Evolutionary conservation across 2,329 filamentous ascomycete species (phyloP), one percentile per base, ranked within the genome.

Genomic region (Westerdykella aurantiaca): DNA sequence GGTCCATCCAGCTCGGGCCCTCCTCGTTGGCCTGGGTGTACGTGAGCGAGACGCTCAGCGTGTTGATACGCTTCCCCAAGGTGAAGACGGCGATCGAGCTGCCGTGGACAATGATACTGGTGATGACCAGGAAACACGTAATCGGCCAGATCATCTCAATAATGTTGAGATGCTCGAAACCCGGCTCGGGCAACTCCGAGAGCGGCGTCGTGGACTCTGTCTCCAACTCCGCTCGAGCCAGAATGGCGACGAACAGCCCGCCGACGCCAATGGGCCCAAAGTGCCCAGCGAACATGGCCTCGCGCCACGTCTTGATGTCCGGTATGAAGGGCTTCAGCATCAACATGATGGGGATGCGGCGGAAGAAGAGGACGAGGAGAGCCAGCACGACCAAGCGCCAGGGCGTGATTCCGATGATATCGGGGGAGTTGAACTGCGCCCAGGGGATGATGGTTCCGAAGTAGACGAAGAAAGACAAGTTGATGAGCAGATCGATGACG

Each of bases 21-120:
- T 95, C 88, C 44, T 95, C 91, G 40, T 86, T 86, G 14, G 84
- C 89, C 48, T 85, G 81, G 0, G 93, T 98, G 71, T 97, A 98
- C 0, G 93, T 96, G 80, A 98, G 87, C 43, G 93, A 96, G 48
- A 98, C 76, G 1, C 88, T 90, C 53, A 98, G 72, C 0, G 93
- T 97, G 71, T 97, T 97, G 78, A 98, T 98, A 48, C 87, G 90
- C 69, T 97, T 98, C 57, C 93, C 93, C 1, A 98, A 80, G 0
- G 93, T 97, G 59, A 98, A 98, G 7, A 98, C 93, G 5, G 93
- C 93, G 56, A 98, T 86, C 0, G 93, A 97, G n/a, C 93, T 97
- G 17, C 93, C 93, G 60, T 98, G 93, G 1, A 98, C 88, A 31
- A 97, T 70, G 57, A 98, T 98, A 11, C 93, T 98, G 3, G 86